Base-by-base conservation (phyloP, 352 stramenopile species). In the Pseudoperonospora humuli region DNA sequence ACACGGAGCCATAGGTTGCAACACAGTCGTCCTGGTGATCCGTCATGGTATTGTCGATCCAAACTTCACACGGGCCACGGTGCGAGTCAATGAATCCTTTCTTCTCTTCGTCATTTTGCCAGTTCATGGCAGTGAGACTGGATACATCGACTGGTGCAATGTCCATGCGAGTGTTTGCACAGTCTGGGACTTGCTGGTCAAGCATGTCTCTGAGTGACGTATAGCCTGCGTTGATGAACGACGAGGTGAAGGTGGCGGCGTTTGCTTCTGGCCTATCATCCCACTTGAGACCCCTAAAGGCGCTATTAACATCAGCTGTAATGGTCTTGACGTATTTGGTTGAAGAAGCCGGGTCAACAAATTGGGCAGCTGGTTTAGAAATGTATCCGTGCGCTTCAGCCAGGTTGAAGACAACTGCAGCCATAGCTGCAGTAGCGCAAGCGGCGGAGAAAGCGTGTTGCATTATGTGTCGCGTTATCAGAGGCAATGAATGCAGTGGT, bases 221-320 rank as follows among this genome's bases (percentile, higher is more conserved):
- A 54, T 75, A 79, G 19, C 50, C 57, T 7, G 70, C 47, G 7
- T 57, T 61, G 9, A 37, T 24, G 33, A 75, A 83, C 7, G 64
- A 48, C 3, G 31, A 47, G 19, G 61, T 71, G 47, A 82, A 85
- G 19, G 32, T 70, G 7, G 36, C 42, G 23, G 49, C 50, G 57
- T 86, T 86, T 7, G 33, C 42, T 10, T 61, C 45, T 2, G 73
- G 70, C 23, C 35, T 70, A 55, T 68, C 66, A 42, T 82, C 65
- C 53, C 57, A 82, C 58, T 81, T 83, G 44, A 75, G 66, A 14
- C 70, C 70, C 5, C 43, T 40, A 41, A 78, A 84, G 14, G 62
- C 45, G 8, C 35, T 57, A 31, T 70, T 67, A 21, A 68, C 53
- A 29, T 53, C 37, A 29, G 47, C 54, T 37, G 57, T 59, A 45